Base-by-base conservation (phyloP, 2,329 filamentous ascomycete genomes). In the Pseudogymnoascus sp. region DNA sequence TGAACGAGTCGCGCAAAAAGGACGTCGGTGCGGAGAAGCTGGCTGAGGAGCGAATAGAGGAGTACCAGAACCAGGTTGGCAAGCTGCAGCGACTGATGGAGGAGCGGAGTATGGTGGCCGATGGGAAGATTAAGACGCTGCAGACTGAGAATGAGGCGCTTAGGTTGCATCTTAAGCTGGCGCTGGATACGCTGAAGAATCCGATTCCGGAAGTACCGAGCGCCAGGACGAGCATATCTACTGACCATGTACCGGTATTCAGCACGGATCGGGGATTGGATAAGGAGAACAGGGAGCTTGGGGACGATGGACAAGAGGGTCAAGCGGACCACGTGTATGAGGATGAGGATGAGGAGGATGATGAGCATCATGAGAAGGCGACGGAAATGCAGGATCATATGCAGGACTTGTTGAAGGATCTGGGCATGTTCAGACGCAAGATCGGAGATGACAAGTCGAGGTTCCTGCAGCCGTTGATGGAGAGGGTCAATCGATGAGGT, bases 71-170 rank as follows among this genome's bases (percentile, higher is more conserved):
- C 67, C 90, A 92, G 70, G 94, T 99, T 16, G 82, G 85, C 58
- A 85, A 88, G 62, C 92, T 99, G 89, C 92, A 97, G 75, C 87
- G 92, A 64, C 84, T 96, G 75, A 97, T 97, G 92, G 92, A 97
- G 74, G 94, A 99, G 77, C 89, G 88, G 66, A 86, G 89, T 64
- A 88, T 95, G 74, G 90, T 97, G 12, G 88, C 90, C 30, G 93
- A 97, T 72, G 91, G 89, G 78, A 97, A 96, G 81, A 96, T 99
- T 72, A 87, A 91, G 68, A 91, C 89, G 66, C 78, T 99, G 61
- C 89, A 90, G 74, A 92, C 90, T 1, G 86, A 99, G 78, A 97
- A 96, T 66, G 93, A 97, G 71, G 90, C 92, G 0, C 77, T 97
- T 69, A 83, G 92, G 65, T 81, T 94, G 64, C 94, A 99, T 75